Evolutionary conservation across 441 rosid genomes (phyloP).

Genomic region (Pelargonium hybrid): DNA sequence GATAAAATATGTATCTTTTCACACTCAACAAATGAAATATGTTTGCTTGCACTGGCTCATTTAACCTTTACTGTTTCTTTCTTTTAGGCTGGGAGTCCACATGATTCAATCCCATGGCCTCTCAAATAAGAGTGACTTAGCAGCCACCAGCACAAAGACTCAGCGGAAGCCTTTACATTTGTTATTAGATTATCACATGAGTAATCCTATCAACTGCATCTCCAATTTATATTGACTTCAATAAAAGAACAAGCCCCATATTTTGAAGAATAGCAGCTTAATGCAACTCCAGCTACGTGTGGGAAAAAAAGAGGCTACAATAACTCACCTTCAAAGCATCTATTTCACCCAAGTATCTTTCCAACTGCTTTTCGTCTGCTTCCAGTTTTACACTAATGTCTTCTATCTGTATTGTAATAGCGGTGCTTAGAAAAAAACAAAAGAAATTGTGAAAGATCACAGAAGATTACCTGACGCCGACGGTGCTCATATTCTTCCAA

Average conservation of each 20-base stretch:
- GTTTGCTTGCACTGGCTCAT: not conserved
- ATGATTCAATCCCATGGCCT: too few relatives aligned
- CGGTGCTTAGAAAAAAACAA: constrained; percentile 5
- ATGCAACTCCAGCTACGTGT: constrained; percentile 3
- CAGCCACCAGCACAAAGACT: too few relatives aligned
- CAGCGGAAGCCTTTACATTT: not conserved
- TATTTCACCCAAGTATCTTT: constrained; percentile 53
- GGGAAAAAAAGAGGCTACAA: constrained; percentile 10
- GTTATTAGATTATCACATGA: not conserved
- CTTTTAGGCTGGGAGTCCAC: too few relatives aligned
- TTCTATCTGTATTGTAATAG: constrained; percentile 38
- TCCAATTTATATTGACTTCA: not conserved
- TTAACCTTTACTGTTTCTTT: not conserved
- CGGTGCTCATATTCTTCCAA: constrained; percentile 78
- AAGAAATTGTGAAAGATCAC: constrained; percentile 7
- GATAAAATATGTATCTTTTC: not conserved
- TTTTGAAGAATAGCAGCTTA: not conserved
- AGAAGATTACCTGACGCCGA: constrained; percentile 40
- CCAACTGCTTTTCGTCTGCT: constrained; percentile 49
- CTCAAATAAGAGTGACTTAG: too few relatives aligned
- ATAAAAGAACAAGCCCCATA: not conserved
- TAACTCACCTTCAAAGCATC: constrained; percentile 51
- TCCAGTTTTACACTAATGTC: constrained; percentile 47
- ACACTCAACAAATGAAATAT: not conserved
- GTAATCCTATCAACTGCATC: not conserved